phyloP scores from a whole-genome alignment of 805 yeast species.

The Candida lessepsii region DNA sequence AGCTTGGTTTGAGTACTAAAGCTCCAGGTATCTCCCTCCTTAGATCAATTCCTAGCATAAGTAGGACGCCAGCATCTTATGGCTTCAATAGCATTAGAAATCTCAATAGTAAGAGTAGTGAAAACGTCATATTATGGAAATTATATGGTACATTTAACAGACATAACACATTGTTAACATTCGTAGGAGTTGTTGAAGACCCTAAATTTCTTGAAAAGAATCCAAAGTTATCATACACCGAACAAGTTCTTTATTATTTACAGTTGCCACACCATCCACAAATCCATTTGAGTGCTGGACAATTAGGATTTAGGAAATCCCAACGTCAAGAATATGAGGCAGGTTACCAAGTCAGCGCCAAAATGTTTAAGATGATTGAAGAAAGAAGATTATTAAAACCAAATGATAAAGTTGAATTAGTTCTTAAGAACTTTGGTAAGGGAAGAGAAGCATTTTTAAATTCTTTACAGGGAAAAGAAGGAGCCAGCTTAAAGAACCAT shows the following conservation, averaged over 20 bases:
- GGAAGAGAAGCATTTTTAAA: conserved; percentile 85
- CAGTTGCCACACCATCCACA: conserved; percentile 76
- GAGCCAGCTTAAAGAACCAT: conserved; percentile 61
- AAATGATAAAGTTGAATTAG: conserved; percentile 65
- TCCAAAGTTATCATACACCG: conserved; percentile 55
- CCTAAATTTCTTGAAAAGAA: conserved; percentile 55
- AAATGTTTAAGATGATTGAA: conserved; percentile 68
- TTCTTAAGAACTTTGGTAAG: conserved; percentile 80
- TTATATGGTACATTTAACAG: conserved; percentile 74
- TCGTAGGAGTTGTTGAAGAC: conserved; percentile 70
- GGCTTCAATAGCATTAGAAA: neutral
- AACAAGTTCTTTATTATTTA: conserved; percentile 73
- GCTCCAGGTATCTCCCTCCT: neutral
- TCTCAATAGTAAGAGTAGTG: conserved; percentile 1
- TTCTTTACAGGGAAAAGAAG: conserved; percentile 89
- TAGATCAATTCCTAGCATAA: neutral
- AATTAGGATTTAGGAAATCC: conserved; percentile 83
- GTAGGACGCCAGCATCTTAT: neutral
- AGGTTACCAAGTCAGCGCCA: conserved; percentile 77
- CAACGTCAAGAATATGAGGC: conserved; percentile 94
- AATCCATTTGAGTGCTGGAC: conserved; percentile 74
- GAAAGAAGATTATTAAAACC: conserved; percentile 54
- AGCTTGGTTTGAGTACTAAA: conserved; percentile 2
- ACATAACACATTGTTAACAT: conserved; percentile 80
- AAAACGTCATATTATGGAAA: conserved; percentile 58